Percentiles rank a stretch among this genome's conserved stretches.
These are phyloP conservation scores for Salix udensis DNA, from an alignment of 345 rosid genomes.

Conservation along the genomic window DNA sequence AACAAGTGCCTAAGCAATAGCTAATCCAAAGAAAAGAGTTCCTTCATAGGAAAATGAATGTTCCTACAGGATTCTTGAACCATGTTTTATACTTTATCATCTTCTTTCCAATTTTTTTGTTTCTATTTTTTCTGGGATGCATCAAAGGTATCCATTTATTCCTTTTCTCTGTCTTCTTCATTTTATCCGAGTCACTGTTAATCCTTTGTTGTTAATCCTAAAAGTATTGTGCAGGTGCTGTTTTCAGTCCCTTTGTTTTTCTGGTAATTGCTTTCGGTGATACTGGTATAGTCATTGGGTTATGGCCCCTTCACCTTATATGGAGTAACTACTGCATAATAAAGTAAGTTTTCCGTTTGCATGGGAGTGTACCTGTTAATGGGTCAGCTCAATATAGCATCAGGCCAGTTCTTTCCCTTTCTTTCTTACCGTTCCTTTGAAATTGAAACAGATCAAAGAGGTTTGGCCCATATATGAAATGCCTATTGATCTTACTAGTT, in stretches of 20 bases:
- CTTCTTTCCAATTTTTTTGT: conserved; percentile 10
- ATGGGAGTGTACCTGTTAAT: neutral
- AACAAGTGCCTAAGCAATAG: neutral
- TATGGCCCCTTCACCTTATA: conserved; percentile 22
- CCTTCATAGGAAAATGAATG: neutral
- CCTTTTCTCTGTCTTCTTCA: neutral
- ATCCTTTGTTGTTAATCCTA: neutral
- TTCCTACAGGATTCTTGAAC: conserved; percentile 14
- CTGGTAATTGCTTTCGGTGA: conserved; percentile 21
- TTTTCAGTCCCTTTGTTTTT: conserved; percentile 20
- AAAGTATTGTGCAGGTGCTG: conserved; percentile 6
- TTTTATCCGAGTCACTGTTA: neutral
- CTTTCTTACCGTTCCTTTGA: neutral
- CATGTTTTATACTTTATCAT: conserved; percentile 6
- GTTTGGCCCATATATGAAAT: conserved; percentile 15
- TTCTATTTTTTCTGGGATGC: conserved; percentile 10
- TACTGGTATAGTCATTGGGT: conserved; percentile 18
- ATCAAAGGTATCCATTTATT: conserved; percentile 10
- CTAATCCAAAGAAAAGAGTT: neutral
- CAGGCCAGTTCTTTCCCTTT: neutral
- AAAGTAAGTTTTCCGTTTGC: conserved; percentile 2
- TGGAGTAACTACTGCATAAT: conserved; percentile 18
- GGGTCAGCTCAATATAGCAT: neutral
- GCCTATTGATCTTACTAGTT: conserved; percentile 14
- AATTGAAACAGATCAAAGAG: conserved; percentile 16